Base-by-base conservation (phyloP, 352 stramenopile species). In the Aphanomyces invadans region DNA sequence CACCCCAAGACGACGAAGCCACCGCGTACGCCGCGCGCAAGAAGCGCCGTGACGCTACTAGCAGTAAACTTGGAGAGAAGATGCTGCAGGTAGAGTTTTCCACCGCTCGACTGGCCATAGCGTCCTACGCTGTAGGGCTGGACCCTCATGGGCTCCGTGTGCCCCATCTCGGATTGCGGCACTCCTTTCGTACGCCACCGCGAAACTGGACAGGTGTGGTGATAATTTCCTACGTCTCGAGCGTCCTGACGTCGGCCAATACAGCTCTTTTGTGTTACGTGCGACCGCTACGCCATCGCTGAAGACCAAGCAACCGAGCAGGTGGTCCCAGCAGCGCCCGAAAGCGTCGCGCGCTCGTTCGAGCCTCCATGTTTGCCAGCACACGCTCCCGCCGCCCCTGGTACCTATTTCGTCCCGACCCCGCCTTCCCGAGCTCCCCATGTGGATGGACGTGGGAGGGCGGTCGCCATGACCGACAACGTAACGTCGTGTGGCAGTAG, bases 161-260 rank as follows among this genome's bases (percentile, higher is more conserved):
- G 84, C 66, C 84, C 84, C 0, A 75, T 74, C 11, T 73, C 85
- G 2, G 76, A 84, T 23, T 93, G 84, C 76, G 88, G 79, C 57
- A 91, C 82, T 70, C 84, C 84, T 51, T 73, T 93, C 10, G 79
- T 93, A 77, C 81, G 80, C 57, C 89, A 78, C 73, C 86, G 85
- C 46, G 74, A 93, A 55, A 42, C 36, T 42, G 79, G 78, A 29
- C 80, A 86, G 65, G 76, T 81, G 33, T 36, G 51, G 25, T 45
- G 21, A n/a, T n/a, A n/a, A n/a, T n/a, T n/a, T n/a, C n/a, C 23
- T 17, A 62, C n/a, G 25, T 59, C 19, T 21, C 32, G 31, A 44
- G 21, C 10, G 15, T 10, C 0, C 9, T 12, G 26, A 31, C 2
- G 15, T 52, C n/a, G 66, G 51, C 51, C 25, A 12, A 11, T 54